Base-by-base conservation (phyloP, 345 rosid species). In the Gossypium mustelinum region DNA sequence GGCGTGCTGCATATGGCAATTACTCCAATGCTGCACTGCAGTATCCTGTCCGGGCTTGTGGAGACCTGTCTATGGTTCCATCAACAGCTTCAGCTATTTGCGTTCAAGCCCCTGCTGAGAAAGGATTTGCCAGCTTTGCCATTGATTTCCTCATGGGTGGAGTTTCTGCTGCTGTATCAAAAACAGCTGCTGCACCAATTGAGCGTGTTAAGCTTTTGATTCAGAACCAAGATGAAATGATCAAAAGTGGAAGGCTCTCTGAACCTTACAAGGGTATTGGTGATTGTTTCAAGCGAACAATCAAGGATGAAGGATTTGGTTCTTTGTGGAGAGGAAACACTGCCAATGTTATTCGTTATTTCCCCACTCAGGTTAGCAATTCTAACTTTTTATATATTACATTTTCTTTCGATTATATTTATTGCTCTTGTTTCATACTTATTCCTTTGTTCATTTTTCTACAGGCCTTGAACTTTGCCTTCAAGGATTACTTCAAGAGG, bases 321-420 rank as follows among this genome's bases (percentile, higher is more conserved):
- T 27, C 97, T n/a, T 83, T 92, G 80, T 90, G 97, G 97, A 86
- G 96, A 86, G 94, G 97, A 54, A 92, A 92, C 81, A 88, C 97
- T 63, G 96, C 92, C 76, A 92, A 92, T 80, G 97, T 92, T 59
- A 87, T 92, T 81, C 88, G 97, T 81, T 92, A 90, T 81, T 92
- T 92, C 81, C 97, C 96, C 56, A 92, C 97, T 20, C 97, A 92
- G 94, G 97, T 87, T 56, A 22, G 65, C 4, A 41, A 25, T 17
- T 51, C 2, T 43, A 11, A 41, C 9, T 48, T 6, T 14, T 8
- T 8, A 18, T 34, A 5, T 34, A 4, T 34, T 34, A 34, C 41
- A 7, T 18, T 57, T 0, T 57, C 13, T 20, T 57, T 57, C 22
- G 7, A 2, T 17, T 7, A 3, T 16, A 17, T 9, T 45, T 12